These are phyloP conservation scores for Cyclotella atomus DNA, from an alignment of 108 stramenopile species.

Conservation along the genomic window DNA sequence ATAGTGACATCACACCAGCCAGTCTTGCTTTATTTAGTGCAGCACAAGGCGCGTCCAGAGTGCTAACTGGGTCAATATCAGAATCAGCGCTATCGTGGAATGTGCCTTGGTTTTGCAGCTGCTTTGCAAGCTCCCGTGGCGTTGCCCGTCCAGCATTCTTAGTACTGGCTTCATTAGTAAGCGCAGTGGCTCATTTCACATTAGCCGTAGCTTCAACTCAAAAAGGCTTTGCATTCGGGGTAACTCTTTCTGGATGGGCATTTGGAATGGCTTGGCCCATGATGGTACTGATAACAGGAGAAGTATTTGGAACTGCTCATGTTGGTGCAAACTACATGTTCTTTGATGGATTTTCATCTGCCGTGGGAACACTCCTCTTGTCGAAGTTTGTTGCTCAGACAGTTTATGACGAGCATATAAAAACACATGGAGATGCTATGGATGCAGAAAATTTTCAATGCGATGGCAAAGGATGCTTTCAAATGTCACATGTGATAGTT, in stretches of 20 bases:
- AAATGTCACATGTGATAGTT: constrained; percentile 59
- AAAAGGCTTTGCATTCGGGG: constrained; percentile 69
- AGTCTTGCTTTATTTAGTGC: constrained; percentile 82
- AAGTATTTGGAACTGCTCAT: constrained; percentile 72
- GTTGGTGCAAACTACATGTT: constrained; percentile 90
- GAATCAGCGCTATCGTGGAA: constrained; percentile 67
- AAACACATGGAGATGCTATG: constrained; percentile 26
- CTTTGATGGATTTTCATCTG: constrained; percentile 80
- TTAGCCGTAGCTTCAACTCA: constrained; percentile 64
- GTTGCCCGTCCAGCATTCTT: constrained; percentile 79
- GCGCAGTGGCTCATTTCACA: constrained; percentile 61
- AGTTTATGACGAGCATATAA: constrained; percentile 71
- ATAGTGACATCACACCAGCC: constrained; percentile 58
- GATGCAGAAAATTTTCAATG: constrained; percentile 43
- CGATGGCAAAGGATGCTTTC: constrained; percentile 69
- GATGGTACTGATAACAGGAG: constrained; percentile 74
- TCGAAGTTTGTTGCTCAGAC: constrained; percentile 79
- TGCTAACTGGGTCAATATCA: constrained; percentile 70
- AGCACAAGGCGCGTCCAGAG: constrained; percentile 76
- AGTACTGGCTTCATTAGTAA: constrained; percentile 66
- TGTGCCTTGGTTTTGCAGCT: constrained; percentile 46
- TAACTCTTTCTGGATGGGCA: constrained; percentile 69
- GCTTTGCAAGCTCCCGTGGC: constrained; percentile 50
- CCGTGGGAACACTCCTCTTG: constrained; percentile 78
- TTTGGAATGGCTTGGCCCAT: constrained; percentile 91